Conservation (phyloP, 177 flowering plant genomes). For the Vitis hybrid region DNA sequence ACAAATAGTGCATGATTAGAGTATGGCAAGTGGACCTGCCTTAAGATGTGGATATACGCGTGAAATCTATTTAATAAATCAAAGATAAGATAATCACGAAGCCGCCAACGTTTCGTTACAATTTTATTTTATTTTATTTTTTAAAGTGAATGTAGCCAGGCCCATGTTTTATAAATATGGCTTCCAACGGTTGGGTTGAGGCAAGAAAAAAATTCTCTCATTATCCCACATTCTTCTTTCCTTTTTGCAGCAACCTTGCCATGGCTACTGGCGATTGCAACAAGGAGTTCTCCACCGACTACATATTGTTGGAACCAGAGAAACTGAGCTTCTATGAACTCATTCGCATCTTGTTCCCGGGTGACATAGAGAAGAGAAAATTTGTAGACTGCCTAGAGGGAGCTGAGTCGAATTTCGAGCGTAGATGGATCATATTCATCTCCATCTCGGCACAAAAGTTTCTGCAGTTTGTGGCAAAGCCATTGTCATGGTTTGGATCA, state of each 20-base stretch:
- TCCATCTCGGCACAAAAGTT: slow-evolving; percentile 13
- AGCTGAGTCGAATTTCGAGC: slow-evolving; percentile 1
- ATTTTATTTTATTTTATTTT: too few relatives aligned
- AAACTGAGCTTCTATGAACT: slow-evolving; percentile 27
- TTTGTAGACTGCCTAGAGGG: slow-evolving; percentile 27
- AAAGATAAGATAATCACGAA: too few relatives aligned
- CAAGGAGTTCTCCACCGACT: slow-evolving; percentile 19
- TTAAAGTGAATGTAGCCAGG: too few relatives aligned
- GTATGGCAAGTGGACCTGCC: too few relatives aligned
- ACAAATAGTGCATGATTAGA: too few relatives aligned
- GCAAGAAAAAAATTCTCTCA: neutral
- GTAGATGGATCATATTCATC: slow-evolving; percentile 16
- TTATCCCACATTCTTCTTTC: neutral
- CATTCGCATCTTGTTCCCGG: slow-evolving; percentile 24
- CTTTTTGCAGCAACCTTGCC: neutral
- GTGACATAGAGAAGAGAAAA: slow-evolving; percentile 15
- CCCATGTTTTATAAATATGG: too few relatives aligned
- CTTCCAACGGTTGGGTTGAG: neutral
- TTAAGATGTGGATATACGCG: too few relatives aligned
- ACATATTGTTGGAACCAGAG: slow-evolving; percentile 37
- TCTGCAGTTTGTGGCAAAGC: neutral
- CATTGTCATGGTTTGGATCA: slow-evolving; percentile 9
- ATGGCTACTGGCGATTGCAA: slow-evolving; percentile 14
- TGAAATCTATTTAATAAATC: too few relatives aligned
- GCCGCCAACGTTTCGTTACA: too few relatives aligned